Percentiles rank a stretch among this genome's conserved stretches.
phyloP scores from a whole-genome alignment of 73 alveolate species.

The Paramecium pentaurelia region DNA sequence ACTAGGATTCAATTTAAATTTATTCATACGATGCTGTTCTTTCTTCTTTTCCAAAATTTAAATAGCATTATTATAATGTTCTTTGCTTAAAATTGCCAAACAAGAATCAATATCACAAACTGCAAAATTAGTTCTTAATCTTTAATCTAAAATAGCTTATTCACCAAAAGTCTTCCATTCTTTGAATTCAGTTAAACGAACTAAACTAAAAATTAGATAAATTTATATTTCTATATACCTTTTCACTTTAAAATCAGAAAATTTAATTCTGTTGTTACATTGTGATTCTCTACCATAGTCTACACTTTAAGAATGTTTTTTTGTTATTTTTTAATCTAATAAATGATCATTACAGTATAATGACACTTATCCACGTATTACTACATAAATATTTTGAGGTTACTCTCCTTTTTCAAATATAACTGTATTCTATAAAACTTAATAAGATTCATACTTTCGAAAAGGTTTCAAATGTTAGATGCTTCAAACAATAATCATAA shows the following conservation, averaged over 20 bases:
- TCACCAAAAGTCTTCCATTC: constrained; percentile 30
- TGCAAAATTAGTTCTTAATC: not conserved
- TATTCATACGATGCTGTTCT: not conserved
- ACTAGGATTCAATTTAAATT: not conserved
- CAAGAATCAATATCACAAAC: not conserved
- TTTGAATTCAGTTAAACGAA: not conserved
- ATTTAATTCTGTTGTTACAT: not conserved
- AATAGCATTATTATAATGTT: not conserved
- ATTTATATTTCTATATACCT: not conserved
- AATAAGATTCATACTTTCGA: not conserved
- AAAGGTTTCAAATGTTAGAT: not conserved
- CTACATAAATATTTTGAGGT: not conserved
- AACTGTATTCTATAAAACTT: not conserved
- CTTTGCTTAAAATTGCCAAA: not conserved
- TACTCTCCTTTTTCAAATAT: not conserved
- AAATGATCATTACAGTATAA: not conserved
- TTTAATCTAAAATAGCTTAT: not conserved
- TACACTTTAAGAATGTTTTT: not conserved
- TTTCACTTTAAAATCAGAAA: not conserved
- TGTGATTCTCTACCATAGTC: not conserved
- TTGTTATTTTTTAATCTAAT: not conserved
- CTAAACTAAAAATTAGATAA: not conserved
- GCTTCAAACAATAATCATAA: not conserved
- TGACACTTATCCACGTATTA: not conserved
- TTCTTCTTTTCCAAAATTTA: not conserved